A percentile compares a stretch with the other conserved stretches of the same genome.
These are phyloP conservation scores for Scheffersomyces ergatensis DNA, from an alignment of 805 yeast genomes.

Conservation along the genomic window DNA sequence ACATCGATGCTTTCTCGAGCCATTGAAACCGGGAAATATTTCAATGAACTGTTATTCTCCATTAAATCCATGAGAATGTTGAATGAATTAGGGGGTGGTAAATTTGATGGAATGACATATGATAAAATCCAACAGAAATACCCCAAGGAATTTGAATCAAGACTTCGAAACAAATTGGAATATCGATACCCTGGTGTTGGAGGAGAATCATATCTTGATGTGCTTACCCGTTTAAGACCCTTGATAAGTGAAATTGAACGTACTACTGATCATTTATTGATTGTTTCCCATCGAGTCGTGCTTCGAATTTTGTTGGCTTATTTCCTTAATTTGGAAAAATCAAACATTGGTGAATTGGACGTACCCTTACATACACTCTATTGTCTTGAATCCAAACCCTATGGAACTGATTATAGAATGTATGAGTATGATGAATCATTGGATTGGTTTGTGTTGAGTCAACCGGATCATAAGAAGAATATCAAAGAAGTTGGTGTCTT, in stretches of 20 bases:
- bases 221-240: conserved; percentile 84
- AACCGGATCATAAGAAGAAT: conserved; percentile 53
- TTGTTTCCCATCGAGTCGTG: conserved; percentile 88
- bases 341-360: conserved; percentile 83
- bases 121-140: conserved; percentile 69
- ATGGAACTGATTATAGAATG: conserved; percentile 90
- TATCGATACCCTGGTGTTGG: conserved; percentile 97
- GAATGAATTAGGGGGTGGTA: conserved; percentile 92
- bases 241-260: conserved; percentile 91
- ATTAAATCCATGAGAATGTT: conserved; percentile 89
- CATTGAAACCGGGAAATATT: conserved; percentile 71
- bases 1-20: conserved; percentile 82
- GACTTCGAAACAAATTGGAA: conserved; percentile 73
- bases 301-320: conserved; percentile 85
- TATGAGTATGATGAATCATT: conserved; percentile 79
- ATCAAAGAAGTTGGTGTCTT: conserved; percentile 71
- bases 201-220: conserved; percentile 94
- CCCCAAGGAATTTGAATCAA: conserved; percentile 77
- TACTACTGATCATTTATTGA: conserved; percentile 79
- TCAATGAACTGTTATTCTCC: conserved; percentile 72
- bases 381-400: conserved; percentile 88
- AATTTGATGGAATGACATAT: conserved; percentile 90
- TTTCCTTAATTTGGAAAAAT: conserved; percentile 77
- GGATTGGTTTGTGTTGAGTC: conserved; percentile 76
- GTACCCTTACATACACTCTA: conserved; percentile 91